Conservation (phyloP, 1,284 basidiomycete species). For the Phaffia rhodozyma region DNA sequence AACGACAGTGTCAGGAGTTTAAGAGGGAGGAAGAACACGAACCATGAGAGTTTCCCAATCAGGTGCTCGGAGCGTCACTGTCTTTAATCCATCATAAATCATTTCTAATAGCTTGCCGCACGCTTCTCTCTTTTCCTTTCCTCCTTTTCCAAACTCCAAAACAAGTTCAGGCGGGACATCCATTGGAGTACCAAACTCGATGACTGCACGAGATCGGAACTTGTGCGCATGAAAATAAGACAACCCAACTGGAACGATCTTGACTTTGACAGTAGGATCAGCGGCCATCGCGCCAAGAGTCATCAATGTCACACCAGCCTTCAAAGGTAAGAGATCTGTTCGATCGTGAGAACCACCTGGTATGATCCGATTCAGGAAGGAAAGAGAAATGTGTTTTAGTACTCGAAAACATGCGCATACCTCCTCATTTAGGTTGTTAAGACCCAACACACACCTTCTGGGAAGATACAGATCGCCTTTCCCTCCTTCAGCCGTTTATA, state of each 20-base stretch:
- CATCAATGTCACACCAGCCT: conserved; percentile 94
- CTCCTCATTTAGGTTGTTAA: neutral
- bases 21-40: conserved; percentile 22
- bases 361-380: neutral
- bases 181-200: conserved; percentile 89
- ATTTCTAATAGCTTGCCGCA: conserved; percentile 81
- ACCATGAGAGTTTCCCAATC: conserved; percentile 99
- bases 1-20: neutral
- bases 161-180: conserved; percentile 78
- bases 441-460: conserved; percentile 55
- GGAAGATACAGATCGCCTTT: conserved; percentile 89
- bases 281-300: conserved; percentile 94
- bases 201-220: conserved; percentile 87
- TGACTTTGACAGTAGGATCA: conserved; percentile 72
- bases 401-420: neutral
- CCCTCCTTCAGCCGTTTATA: conserved; percentile 78
- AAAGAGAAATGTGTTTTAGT: neutral
- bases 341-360: conserved; percentile 91
- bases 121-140: conserved; percentile 77
- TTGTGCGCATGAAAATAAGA: conserved; percentile 93
- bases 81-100: conserved; percentile 92
- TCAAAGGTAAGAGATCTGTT: conserved; percentile 83
- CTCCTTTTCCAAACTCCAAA: conserved; percentile 82
- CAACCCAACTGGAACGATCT: conserved; percentile 86
- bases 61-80: conserved; percentile 88